Percentiles rank a stretch among this genome's conserved stretches.
Conservation (phyloP, 495 filamentous ascomycete genomes). For the Viridothelium virens region DNA sequence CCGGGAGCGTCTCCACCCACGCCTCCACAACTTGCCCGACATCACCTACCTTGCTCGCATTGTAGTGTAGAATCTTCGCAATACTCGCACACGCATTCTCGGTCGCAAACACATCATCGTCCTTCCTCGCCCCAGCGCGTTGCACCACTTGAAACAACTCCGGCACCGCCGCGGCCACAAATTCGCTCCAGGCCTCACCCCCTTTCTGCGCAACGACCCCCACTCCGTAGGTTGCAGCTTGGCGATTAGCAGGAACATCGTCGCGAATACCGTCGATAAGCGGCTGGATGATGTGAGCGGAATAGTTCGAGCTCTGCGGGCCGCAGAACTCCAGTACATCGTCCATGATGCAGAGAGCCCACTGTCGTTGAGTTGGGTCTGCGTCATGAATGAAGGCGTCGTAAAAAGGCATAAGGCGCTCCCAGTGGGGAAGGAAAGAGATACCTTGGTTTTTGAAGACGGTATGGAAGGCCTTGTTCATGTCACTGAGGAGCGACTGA, state of each 20-base stretch:
- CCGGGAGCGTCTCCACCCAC: slow-evolving; percentile 86
- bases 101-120: slow-evolving; percentile 94
- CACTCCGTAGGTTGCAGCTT: slow-evolving; percentile 93
- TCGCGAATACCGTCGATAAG: slow-evolving; percentile 79
- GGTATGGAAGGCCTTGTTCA: slow-evolving; percentile 99
- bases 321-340: slow-evolving; percentile 97
- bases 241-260: slow-evolving; percentile 79
- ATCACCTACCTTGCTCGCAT: slow-evolving; percentile 63
- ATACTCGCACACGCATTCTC: slow-evolving; percentile 97
- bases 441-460: slow-evolving; percentile 93
- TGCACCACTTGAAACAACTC: slow-evolving; percentile 76
- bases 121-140: slow-evolving; percentile 68
- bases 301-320: slow-evolving; percentile 71
- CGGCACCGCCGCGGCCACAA: slow-evolving; percentile 68
- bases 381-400: slow-evolving; percentile 71
- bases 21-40: slow-evolving; percentile 61
- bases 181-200: slow-evolving; percentile 72
- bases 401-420: slow-evolving; percentile 75
- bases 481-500: slow-evolving; percentile 91
- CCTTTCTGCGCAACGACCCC: slow-evolving; percentile 94
- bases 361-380: slow-evolving; percentile 91
- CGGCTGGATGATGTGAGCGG: slow-evolving; percentile 74
- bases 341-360: slow-evolving; percentile 97
- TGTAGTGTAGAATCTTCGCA: slow-evolving; percentile 91
- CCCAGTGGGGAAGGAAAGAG: slow-evolving; percentile 78